These are phyloP conservation scores for Lanmaoa rubissima DNA, from an alignment of 768 basidiomycete species.

Conservation along the genomic window DNA sequence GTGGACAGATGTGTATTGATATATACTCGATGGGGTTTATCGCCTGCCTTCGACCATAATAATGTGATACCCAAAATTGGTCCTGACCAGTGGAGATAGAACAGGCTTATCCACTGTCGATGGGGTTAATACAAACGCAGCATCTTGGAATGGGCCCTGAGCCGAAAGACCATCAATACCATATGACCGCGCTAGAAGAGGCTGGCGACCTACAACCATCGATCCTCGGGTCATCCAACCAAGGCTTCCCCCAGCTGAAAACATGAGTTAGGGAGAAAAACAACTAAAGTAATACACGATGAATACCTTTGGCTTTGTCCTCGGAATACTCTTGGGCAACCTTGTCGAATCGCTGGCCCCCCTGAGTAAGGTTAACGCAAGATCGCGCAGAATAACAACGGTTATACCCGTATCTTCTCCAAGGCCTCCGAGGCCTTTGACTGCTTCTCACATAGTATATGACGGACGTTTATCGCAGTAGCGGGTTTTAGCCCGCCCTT, in stretches of 20 bases:
- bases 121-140: slow-evolving; percentile 77
- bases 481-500: slow-evolving; percentile 72
- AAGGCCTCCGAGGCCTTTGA: slow-evolving; percentile 77
- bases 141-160: slow-evolving; percentile 78
- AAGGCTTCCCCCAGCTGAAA: slow-evolving; percentile 74
- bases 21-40: slow-evolving; percentile 28
- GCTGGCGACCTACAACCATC: slow-evolving; percentile 59
- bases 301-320: slow-evolving; percentile 81
- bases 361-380: slow-evolving; percentile 38
- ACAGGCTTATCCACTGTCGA: slow-evolving; percentile 80
- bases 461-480: slow-evolving; percentile 80
- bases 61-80: slow-evolving; percentile 82
- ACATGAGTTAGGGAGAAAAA: background rate
- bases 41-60: slow-evolving; percentile 90
- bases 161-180: slow-evolving; percentile 4
- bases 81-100: slow-evolving; percentile 73
- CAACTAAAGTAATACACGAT: background rate
- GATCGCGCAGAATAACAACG: background rate
- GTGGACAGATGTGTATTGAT: slow-evolving; percentile 19
- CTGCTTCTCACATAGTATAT: slow-evolving; percentile 87
- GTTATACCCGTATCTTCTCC: slow-evolving; percentile 68
- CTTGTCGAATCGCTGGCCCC: slow-evolving; percentile 81
- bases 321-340: slow-evolving; percentile 89
- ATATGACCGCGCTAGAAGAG: background rate
- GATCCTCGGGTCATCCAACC: slow-evolving; percentile 87